Base-by-base conservation (phyloP, 108 stramenopile genomes). In the Cyclotella cryptica region DNA sequence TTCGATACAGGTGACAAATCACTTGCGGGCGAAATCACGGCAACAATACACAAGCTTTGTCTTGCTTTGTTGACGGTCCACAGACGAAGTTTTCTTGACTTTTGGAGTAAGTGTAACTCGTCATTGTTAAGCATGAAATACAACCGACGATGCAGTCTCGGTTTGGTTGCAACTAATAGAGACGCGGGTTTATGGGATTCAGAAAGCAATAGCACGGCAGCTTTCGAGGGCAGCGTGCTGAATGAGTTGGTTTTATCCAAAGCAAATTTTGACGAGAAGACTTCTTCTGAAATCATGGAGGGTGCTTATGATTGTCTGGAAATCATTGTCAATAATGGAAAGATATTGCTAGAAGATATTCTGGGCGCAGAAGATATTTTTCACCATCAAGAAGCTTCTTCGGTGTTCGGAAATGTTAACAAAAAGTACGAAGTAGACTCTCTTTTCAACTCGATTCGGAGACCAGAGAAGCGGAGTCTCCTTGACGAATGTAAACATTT, bases 41-140 rank as follows among this genome's bases (percentile, higher is more conserved):
- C 77, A 30, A 72, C 73, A 28, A 63, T 84, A 21, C 67, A 66
- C 72, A 84, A 84, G 68, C 72, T 84, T 24, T 51, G 76, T 17
- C 68, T 84, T 29, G 72, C 77, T 35, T 77, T 84, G 71, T 46
- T 84, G 53, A 55, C 72, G 47, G 44, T 78, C 35, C 83, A 84
- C 28, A 58, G 78, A 52, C 51, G 35, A 22, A 19, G 75, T 21
- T 80, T 68, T 62, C 24, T 44, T 39, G 59, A 55, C 9, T 70
- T 80, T 7, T 41, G 18, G 60, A 41, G 2, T 18, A 45, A 54
- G 40, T 80, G 79, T 52, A 53, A 52, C 47, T 43, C 70, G 67
- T 35, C 72, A 14, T 41, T 74, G 21, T 35, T 15, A 21, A 46
- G 64, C 53, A 35, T 70, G 3, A 27, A 67, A 61, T 77, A 52